phyloP scores from a whole-genome alignment of 495 filamentous ascomycete species.

The Trichoderma orchidacearum region DNA sequence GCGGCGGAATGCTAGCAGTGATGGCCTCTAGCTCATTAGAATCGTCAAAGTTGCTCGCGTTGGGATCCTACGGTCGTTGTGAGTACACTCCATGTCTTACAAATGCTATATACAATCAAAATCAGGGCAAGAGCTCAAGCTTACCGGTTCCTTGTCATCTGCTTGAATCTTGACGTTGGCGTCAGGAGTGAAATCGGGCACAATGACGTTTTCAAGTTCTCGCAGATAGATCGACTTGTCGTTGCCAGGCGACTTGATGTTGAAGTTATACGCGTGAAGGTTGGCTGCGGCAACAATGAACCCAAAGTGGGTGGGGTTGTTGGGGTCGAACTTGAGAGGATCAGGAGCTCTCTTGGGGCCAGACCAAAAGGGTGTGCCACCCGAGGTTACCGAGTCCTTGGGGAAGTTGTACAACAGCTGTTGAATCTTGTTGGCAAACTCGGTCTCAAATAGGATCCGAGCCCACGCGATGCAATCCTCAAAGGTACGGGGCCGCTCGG shows the following conservation, averaged over 20 bases:
- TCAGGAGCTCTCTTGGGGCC: slow-evolving; percentile 96
- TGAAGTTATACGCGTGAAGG: slow-evolving; percentile 96
- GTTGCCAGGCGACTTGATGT: slow-evolving; percentile 66
- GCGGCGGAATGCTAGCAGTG: slow-evolving; percentile 51
- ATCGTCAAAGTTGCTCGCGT: slow-evolving; percentile 59
- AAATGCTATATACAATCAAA: not conserved
- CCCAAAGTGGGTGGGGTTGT: slow-evolving; percentile 69
- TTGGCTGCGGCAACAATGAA: slow-evolving; percentile 85
- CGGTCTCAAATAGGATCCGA: slow-evolving; percentile 83
- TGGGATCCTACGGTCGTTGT: slow-evolving; percentile 78
- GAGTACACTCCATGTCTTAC: no score
- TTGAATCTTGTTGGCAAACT: slow-evolving; percentile 95
- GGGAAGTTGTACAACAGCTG: slow-evolving; percentile 97
- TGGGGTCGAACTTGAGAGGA: slow-evolving; percentile 72
- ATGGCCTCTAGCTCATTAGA: slow-evolving; percentile 57
- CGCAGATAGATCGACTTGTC: slow-evolving; percentile 55
- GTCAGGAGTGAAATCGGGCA: slow-evolving; percentile 90
- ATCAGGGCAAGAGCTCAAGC: slow-evolving; percentile 9
- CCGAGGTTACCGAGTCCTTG: slow-evolving; percentile 77
- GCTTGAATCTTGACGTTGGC: slow-evolving; percentile 94
- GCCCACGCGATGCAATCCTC: slow-evolving; percentile 96
- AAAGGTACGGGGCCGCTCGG: slow-evolving; percentile 81
- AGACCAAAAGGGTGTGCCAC: slow-evolving; percentile 91
- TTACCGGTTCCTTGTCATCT: slow-evolving; percentile 75
- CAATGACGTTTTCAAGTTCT: slow-evolving; percentile 82